Evolutionary conservation across 2,329 filamentous ascomycete species (phyloP).

Genomic region (Xylaria digitata): DNA sequence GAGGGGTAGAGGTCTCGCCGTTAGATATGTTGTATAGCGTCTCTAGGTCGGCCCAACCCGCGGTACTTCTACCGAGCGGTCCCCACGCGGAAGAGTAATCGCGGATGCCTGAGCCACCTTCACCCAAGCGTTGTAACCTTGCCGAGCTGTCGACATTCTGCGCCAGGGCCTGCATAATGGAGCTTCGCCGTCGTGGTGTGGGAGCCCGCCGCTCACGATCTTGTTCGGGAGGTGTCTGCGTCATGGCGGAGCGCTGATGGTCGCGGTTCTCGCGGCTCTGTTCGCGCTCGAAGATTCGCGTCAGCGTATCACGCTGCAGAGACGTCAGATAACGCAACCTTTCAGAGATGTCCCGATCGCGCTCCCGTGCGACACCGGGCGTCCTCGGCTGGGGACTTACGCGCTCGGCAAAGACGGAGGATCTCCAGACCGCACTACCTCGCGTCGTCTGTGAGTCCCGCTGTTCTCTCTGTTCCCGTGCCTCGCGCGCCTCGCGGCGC

Average conservation of each 20-base stretch:
- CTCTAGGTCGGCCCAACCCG: slow-evolving; percentile 58
- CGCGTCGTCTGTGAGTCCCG: slow-evolving; percentile 41
- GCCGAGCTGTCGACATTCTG: slow-evolving; percentile 46
- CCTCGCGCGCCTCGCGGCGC: slow-evolving; percentile 61
- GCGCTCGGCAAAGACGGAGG: slow-evolving; percentile 48
- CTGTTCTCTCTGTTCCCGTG: slow-evolving; percentile 51
- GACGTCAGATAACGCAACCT: slow-evolving; percentile 39
- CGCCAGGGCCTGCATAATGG: slow-evolving; percentile 48
- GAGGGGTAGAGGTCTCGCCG: slow-evolving; percentile 40
- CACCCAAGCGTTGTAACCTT: slow-evolving; percentile 39
- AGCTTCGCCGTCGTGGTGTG: slow-evolving; percentile 47
- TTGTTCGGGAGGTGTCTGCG: slow-evolving; percentile 45
- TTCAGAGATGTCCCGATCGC: slow-evolving; percentile 38
- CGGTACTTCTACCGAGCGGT: slow-evolving; percentile 44
- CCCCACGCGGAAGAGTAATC: slow-evolving; percentile 45
- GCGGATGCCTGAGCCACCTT: slow-evolving; percentile 39
- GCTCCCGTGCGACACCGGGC: slow-evolving; percentile 31
- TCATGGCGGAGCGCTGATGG: slow-evolving; percentile 42
- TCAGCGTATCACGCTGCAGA: slow-evolving; percentile 50
- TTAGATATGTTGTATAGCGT: slow-evolving; percentile 55
- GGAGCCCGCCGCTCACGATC: slow-evolving; percentile 48
- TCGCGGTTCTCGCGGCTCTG: slow-evolving; percentile 47
- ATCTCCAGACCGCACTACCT: slow-evolving; percentile 45
- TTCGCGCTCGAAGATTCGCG: slow-evolving; percentile 50
- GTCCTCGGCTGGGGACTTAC: slow-evolving; percentile 47